Conservation (phyloP, 345 rosid genomes). For the Camelina sativa region DNA sequence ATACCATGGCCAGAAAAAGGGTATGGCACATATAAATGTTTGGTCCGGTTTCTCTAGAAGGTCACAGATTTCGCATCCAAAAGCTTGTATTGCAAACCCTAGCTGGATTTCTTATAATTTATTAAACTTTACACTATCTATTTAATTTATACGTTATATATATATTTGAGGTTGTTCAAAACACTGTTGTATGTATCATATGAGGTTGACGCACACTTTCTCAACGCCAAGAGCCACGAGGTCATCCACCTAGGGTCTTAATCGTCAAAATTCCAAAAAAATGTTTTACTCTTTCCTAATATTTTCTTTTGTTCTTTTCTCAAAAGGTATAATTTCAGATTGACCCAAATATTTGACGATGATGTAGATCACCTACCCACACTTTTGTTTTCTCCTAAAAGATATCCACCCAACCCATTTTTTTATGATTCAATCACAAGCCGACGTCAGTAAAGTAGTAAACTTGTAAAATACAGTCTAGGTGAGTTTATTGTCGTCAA, state of each 20-base stretch:
- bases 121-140: background rate
- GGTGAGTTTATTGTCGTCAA: conserved; percentile 29
- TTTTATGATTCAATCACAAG: conserved; percentile 7
- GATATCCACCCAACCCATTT: conserved; percentile 27
- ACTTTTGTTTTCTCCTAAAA: conserved; percentile 34
- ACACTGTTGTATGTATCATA: background rate
- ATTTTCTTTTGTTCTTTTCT: conserved; percentile 31
- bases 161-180: background rate
- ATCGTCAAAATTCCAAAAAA: conserved; percentile 11
- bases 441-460: conserved; percentile 32
- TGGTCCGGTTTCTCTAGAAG: conserved; percentile 33
- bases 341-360: conserved; percentile 37
- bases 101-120: conserved; percentile 21
- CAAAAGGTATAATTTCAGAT: conserved; percentile 35
- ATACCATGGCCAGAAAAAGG: conserved; percentile 13
- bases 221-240: background rate
- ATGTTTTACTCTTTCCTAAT: conserved; percentile 24
- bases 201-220: conserved; percentile 27
- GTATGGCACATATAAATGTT: conserved; percentile 20
- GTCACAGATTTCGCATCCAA: conserved; percentile 8
- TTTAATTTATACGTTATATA: background rate
- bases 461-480: conserved; percentile 22
- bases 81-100: conserved; percentile 26
- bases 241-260: conserved; percentile 4
- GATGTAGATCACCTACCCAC: conserved; percentile 36